A percentile compares a stretch with the other conserved stretches of the same genome.
phyloP scores from a whole-genome alignment of 1,284 basidiomycete species.

The Ceratobasidium sp. region DNA sequence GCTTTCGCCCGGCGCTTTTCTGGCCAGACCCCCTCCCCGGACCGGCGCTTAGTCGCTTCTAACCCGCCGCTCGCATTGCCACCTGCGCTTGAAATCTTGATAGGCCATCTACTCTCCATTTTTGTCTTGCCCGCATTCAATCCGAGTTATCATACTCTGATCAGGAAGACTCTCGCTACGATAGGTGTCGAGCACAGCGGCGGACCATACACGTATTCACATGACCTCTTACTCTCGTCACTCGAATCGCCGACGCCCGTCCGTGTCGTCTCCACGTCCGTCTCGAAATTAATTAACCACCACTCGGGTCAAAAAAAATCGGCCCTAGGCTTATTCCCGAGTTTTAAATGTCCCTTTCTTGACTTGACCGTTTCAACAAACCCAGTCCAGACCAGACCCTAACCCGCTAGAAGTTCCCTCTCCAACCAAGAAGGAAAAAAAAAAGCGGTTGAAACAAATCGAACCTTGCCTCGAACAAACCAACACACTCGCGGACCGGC shows the following conservation, averaged over 20 bases:
- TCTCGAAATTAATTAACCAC: background rate
- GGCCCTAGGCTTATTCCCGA: background rate
- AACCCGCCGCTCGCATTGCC: background rate
- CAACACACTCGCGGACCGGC: background rate
- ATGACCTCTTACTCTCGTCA: background rate
- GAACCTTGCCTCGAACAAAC: slow-evolving; percentile 8
- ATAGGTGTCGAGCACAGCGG: too few relatives aligned
- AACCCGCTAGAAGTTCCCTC: slow-evolving; percentile 1
- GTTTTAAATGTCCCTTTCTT: background rate
- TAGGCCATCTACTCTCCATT: background rate
- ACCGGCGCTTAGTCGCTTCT: too few relatives aligned
- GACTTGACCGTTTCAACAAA: background rate
- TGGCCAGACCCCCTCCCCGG: background rate
- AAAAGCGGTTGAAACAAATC: slow-evolving; percentile 9
- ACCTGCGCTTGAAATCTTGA: too few relatives aligned
- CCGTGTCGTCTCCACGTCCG: background rate
- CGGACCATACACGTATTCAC: background rate
- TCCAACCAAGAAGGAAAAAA: background rate
- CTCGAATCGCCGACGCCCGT: too few relatives aligned
- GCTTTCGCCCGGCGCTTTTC: slow-evolving; percentile 1
- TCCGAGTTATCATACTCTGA: too few relatives aligned
- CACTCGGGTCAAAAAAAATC: background rate
- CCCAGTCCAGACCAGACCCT: background rate
- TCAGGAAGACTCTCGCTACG: too few relatives aligned
- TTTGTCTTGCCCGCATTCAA: background rate